Percentiles rank a stretch among this genome's conserved stretches.
phyloP scores from a whole-genome alignment of 2,329 filamentous ascomycete genomes.

The Colletotrichum sp. region DNA sequence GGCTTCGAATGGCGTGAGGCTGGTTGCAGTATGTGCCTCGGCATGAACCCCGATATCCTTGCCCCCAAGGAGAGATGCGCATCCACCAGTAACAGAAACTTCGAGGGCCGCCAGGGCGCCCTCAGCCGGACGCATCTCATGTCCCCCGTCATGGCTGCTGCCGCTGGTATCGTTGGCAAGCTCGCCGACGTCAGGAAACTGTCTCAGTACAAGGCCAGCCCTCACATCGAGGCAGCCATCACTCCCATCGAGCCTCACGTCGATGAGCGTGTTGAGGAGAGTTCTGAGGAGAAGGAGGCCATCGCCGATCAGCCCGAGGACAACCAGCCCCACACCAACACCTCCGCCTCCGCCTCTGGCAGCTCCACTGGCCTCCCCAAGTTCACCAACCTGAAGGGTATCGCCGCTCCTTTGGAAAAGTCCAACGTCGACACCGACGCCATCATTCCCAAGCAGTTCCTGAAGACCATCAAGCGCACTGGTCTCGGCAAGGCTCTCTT shows the following conservation, averaged over 20 bases:
- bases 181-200: constrained; percentile 90
- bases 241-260: constrained; percentile 50
- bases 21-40: constrained; percentile 98
- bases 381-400: constrained; percentile 84
- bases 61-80: constrained; percentile 92
- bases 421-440: constrained; percentile 98
- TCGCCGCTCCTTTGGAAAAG: constrained; percentile 85
- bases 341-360: constrained; percentile 31
- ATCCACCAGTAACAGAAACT: constrained; percentile 95
- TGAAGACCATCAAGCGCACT: constrained; percentile 98
- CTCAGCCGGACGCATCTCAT: constrained; percentile 92
- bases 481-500: constrained; percentile 90
- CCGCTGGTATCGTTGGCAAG: constrained; percentile 87
- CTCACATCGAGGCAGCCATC: constrained; percentile 63
- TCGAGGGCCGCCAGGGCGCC: constrained; percentile 94
- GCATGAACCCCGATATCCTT: constrained; percentile 99
- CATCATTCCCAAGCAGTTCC: constrained; percentile 98
- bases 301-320: constrained; percentile 68
- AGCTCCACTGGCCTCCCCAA: constrained; percentile 70
- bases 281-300: constrained; percentile 57
- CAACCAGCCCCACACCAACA: constrained; percentile 65
- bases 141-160: constrained; percentile 96
- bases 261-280: constrained; percentile 57
- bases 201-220: constrained; percentile 56
- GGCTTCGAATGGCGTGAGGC: constrained; percentile 99